A percentile compares a stretch with the other conserved stretches of the same genome.
These are phyloP conservation scores for Cryptosporidium parvum DNA, from an alignment of 169 alveolate genomes.

Conservation along the genomic window DNA sequence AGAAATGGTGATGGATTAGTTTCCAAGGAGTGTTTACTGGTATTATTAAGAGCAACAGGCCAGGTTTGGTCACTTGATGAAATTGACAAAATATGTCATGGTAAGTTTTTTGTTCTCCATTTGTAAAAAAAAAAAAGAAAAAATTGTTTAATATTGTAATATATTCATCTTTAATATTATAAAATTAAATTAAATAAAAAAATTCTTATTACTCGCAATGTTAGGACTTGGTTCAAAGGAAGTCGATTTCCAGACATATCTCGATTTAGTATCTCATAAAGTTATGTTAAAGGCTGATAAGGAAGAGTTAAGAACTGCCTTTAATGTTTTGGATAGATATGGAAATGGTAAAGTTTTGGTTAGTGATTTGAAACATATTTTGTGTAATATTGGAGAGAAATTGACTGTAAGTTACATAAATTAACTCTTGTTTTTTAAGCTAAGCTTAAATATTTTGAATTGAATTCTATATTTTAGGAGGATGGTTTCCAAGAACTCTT, in stretches of 20 bases:
- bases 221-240: conserved; percentile 54
- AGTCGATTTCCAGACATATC: conserved; percentile 53
- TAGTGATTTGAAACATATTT: conserved; percentile 61
- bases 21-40: conserved; percentile 38
- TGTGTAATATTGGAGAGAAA: conserved; percentile 58
- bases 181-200: not conserved
- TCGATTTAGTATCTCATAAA: conserved; percentile 46
- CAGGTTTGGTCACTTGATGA: conserved; percentile 68
- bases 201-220: not conserved
- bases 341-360: conserved; percentile 60
- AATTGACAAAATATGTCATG: conserved; percentile 52
- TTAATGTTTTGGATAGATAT: conserved; percentile 54
- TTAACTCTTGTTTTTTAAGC: not conserved
- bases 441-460: not conserved
- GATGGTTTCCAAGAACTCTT: conserved; percentile 55
- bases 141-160: no score
- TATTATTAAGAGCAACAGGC: conserved; percentile 57
- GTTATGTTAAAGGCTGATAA: conserved; percentile 56
- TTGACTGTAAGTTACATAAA: conserved; percentile 27
- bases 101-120: conserved; percentile 9
- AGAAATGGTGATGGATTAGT: conserved; percentile 66
- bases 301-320: conserved; percentile 49
- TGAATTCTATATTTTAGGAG: not conserved
- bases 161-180: not conserved
- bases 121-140: no score